Conservation (phyloP, 257 asterid genomes). For the Plantago major region DNA sequence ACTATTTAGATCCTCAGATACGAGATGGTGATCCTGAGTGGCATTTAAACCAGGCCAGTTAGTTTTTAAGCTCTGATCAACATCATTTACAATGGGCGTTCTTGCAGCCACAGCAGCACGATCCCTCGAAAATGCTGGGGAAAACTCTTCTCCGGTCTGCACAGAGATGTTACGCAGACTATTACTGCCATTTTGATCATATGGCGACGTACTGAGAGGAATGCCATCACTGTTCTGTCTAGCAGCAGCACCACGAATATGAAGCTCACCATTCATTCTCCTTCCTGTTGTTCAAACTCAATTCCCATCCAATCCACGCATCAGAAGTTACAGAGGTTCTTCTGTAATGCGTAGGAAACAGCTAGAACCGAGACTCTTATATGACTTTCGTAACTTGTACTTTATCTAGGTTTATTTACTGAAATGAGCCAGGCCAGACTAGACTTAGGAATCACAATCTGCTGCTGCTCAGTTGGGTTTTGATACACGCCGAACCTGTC, state of each 20-base stretch:
- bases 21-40: constrained; percentile 29
- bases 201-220: constrained; percentile 21
- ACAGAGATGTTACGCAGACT: constrained; percentile 46
- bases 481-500: too few species aligned
- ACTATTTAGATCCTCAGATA: constrained; percentile 29
- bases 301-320: constrained; percentile 11
- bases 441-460: too few species aligned
- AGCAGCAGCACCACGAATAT: constrained; percentile 31
- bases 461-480: too few species aligned
- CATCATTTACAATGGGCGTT: constrained; percentile 24
- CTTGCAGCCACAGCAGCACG: constrained; percentile 36
- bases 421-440: too few species aligned
- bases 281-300: constrained; percentile 8
- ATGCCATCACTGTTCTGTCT: constrained; percentile 18
- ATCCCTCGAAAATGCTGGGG: constrained; percentile 64
- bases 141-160: constrained; percentile 84
- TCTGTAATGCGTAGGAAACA: not conserved
- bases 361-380: too few species aligned
- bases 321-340: not conserved
- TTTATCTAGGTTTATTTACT: too few species aligned
- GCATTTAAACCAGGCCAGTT: constrained; percentile 20
- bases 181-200: constrained; percentile 28
- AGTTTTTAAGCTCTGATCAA: constrained; percentile 21
- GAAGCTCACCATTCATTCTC: constrained; percentile 40
- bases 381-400: too few species aligned